Base-by-base conservation (phyloP, 2,329 filamentous ascomycete genomes). In the Penicillium sp. region DNA sequence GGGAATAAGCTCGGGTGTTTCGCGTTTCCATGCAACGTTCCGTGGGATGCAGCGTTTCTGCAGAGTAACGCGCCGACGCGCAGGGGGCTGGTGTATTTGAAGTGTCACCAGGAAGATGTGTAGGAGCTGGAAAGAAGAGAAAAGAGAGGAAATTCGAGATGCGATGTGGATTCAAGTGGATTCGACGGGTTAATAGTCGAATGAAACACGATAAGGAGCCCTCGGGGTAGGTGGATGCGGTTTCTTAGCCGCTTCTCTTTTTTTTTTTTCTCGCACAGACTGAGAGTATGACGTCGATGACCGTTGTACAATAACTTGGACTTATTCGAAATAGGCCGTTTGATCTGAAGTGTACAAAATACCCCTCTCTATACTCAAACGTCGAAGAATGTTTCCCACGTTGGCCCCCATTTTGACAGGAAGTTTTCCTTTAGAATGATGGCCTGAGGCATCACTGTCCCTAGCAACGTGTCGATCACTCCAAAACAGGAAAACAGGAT, bases 21-120 rank as follows among this genome's bases (percentile, higher is more conserved):
- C 46, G 36, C 39, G 47, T 44, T 29, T 29, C 43, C 47, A 47
- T 59, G 47, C 46, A 50, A 53, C 39, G n/a, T 52, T 27, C 50
- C 50, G 50, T 16, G 8, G 11, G 36, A 44, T 52, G 39, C 21
- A 52, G 50, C 29, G 29, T 44, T 45, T 36, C 29, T 52, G 50
- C 50, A 36, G 50, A 52, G 39, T 16, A 36, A 52, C 39, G 50
- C 50, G 50, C 29, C 16, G 16, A 52, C 39, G 50, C 39, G 50
- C 31, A 52, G 50, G 50, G 49, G 19, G 39, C 21, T 51, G 38
- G 29, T 51, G 3, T 27, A 11, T 21, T 11, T 9, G n/a, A n/a
- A 11, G 15, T 19, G 23, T 31, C 25, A 15, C 19, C 19, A 10
- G 11, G 16, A 16, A 34, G 15, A 8, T 10, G 5, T 34, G 3